Evolutionary conservation across 306 rosid species (phyloP), one percentile per base, ranked within the genome.

Genomic region (Malus sieversii): DNA sequence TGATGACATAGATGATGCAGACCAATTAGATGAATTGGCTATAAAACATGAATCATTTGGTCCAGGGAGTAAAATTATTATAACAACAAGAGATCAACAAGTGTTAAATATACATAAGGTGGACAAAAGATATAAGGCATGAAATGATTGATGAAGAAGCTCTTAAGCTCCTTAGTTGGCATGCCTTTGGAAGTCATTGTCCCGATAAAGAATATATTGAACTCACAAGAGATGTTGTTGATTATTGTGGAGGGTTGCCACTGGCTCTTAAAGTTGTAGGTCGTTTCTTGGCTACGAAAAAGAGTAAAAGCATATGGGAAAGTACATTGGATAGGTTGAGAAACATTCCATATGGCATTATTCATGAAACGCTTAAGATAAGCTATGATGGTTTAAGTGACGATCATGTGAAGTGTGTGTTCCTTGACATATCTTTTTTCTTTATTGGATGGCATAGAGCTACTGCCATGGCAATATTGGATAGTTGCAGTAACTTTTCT

Each of bases 221-320:
- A 1, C 76, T 84, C 10, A 68, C 85, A 0, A 75, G 29, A 58
- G 5, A 11, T 1, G 75, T 73, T 1, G 72, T 75, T 46, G 4
- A 68, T 40, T 82, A 80, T 10, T 78, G 76, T 64, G 66, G 80
- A 12, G 86, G 90, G 20, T 14, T 87, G 4, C 90, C 88, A 6
- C 15, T 87, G 14, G 90, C 88, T 13, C 83, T 84, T 48, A 66
- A 82, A 70, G 78, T 75, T 1, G 55, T 77, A 72, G 90, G 90
- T 0, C 79, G 83, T 46, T 80, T 71, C 19, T 70, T 87, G 8
- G 4, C 2, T 57, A n/a, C 4, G 0, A 82, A 86, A 60, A 44
- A 10, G 46, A 66, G 52, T 3, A 20, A 6, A 60, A 0, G 5
- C 4, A 80, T 75, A 7, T 84, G 90, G 88, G 20, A 4, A 66